These are phyloP conservation scores for Inonotus hispidus DNA, from an alignment of 1,284 basidiomycete genomes.

Conservation along the genomic window DNA sequence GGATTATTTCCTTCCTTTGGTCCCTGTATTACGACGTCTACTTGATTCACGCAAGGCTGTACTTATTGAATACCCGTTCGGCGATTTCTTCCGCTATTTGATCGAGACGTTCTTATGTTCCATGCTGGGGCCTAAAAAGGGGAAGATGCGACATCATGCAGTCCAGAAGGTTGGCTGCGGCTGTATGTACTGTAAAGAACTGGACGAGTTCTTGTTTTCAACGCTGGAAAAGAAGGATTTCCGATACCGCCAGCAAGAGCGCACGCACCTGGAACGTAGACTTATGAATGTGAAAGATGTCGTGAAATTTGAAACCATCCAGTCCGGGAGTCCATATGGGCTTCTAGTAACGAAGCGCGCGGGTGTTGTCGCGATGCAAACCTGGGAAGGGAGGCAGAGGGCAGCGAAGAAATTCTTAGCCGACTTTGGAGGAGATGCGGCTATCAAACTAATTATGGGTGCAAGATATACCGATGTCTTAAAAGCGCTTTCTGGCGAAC, in stretches of 20 bases:
- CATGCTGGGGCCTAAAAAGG: background rate
- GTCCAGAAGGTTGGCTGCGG: conserved; percentile 7
- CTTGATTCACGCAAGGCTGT: background rate
- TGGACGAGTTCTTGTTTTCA: conserved; percentile 2
- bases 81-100: conserved; percentile 1
- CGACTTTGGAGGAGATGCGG: conserved; percentile 6
- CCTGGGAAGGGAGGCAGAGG: conserved; percentile 11
- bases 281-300: background rate
- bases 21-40: background rate
- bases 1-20: conserved; percentile 1
- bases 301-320: conserved; percentile 1
- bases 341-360: conserved; percentile 8
- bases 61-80: background rate
- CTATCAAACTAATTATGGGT: conserved; percentile 1
- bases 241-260: background rate
- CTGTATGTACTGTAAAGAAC: conserved; percentile 1
- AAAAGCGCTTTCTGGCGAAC: conserved; percentile 5
- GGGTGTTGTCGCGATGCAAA: background rate
- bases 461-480: background rate
- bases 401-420: conserved; percentile 2
- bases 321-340: background rate
- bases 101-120: background rate
- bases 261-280: conserved; percentile 5
- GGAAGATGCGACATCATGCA: background rate
- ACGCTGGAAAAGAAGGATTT: background rate